Evolutionary conservation across 768 basidiomycete genomes (phyloP).

Genomic region (Russula sp.): DNA sequence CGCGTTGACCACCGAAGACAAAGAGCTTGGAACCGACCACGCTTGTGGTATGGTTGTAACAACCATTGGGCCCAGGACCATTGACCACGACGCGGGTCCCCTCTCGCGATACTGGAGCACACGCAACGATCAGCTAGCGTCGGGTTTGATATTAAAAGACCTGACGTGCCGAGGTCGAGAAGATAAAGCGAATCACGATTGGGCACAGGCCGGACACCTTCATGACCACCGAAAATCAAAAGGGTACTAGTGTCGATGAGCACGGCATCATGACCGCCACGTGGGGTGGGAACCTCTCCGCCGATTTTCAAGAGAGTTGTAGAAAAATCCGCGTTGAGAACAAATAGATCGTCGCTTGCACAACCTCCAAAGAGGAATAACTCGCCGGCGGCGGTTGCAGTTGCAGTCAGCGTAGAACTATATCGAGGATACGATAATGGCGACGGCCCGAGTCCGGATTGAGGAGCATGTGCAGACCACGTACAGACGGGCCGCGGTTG

Average conservation of each 20-base stretch:
- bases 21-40: constrained; percentile 91
- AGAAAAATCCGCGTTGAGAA: constrained; percentile 77
- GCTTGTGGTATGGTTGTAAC: constrained; percentile 90
- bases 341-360: constrained; percentile 88
- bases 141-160: background rate
- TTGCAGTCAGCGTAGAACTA: constrained; percentile 82
- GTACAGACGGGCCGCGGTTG: too few relatives aligned
- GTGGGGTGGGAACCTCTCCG: constrained; percentile 81
- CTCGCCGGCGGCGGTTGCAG: constrained; percentile 65
- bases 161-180: constrained; percentile 78
- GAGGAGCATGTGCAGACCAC: too few relatives aligned
- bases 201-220: constrained; percentile 58
- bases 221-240: constrained; percentile 96
- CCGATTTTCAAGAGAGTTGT: constrained; percentile 80
- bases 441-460: constrained; percentile 38
- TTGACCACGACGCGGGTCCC: constrained; percentile 87
- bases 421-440: constrained; percentile 89
- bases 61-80: constrained; percentile 63
- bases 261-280: constrained; percentile 88
- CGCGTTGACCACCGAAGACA: constrained; percentile 95
- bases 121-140: background rate
- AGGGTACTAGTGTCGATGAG: constrained; percentile 93
- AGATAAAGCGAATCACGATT: constrained; percentile 88
- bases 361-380: constrained; percentile 95
- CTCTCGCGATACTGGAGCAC: constrained; percentile 72